A percentile compares a stretch with the other conserved stretches of the same genome.
phyloP scores from a whole-genome alignment of 768 basidiomycete genomes.

The Tulasnella sp. region DNA sequence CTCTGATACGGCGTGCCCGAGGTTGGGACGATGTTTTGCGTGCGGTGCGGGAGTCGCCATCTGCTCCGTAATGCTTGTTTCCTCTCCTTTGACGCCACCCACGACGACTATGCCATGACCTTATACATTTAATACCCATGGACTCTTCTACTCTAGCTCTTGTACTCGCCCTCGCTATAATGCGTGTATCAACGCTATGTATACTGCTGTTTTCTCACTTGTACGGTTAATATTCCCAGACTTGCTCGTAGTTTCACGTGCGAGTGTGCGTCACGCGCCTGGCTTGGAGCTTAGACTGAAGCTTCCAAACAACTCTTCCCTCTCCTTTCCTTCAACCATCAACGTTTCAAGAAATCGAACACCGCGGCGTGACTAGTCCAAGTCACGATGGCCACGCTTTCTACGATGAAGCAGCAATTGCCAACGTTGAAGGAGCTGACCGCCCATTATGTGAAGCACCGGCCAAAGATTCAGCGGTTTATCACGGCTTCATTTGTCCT shows the following conservation, averaged over 20 bases:
- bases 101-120: neutral
- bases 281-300: neutral
- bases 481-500: slow-evolving; percentile 59
- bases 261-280: neutral
- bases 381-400: neutral
- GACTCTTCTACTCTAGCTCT: neutral
- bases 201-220: neutral
- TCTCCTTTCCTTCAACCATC: neutral
- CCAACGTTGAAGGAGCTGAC: slow-evolving; percentile 5
- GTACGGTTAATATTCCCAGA: neutral
- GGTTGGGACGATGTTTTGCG: slow-evolving; percentile 7
- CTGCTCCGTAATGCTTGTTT: neutral
- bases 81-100: neutral
- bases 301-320: neutral
- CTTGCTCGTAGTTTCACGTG: neutral
- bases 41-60: neutral
- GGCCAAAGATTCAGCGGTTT: slow-evolving; percentile 59
- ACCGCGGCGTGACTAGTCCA: neutral
- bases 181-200: neutral
- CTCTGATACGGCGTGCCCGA: neutral
- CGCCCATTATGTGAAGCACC: slow-evolving; percentile 41
- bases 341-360: neutral
- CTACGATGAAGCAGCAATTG: neutral
- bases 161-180: neutral
- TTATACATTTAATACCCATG: neutral